These are phyloP conservation scores for Urochloa ruziziensis DNA, from an alignment of 176 grass and related monocot species.

Conservation along the genomic window DNA sequence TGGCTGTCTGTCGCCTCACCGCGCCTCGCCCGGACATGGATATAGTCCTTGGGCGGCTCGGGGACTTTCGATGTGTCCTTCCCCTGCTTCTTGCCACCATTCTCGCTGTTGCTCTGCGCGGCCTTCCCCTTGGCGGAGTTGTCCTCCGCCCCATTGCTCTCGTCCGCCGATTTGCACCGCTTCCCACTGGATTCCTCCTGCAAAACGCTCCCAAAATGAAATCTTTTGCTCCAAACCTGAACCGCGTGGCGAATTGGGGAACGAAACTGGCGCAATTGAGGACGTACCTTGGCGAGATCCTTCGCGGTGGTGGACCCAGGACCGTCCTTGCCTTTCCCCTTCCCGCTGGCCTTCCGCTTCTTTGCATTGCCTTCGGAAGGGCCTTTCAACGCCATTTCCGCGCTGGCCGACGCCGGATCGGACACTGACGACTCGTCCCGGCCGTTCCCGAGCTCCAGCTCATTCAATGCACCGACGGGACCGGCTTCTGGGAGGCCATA, in stretches of 20 bases:
- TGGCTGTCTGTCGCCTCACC: slow-evolving; percentile 98
- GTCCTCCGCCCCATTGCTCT: slow-evolving; percentile 55
- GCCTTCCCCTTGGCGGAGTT: slow-evolving; percentile 66
- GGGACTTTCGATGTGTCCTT: slow-evolving; percentile 49
- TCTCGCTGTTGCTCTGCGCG: slow-evolving; percentile 69
- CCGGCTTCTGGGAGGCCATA: slow-evolving; percentile 51
- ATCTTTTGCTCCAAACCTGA: neutral
- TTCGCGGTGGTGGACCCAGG: slow-evolving; percentile 38
- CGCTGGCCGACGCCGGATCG: slow-evolving; percentile 66
- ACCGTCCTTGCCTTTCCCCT: slow-evolving; percentile 81
- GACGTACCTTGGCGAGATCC: slow-evolving; percentile 64
- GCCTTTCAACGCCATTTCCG: slow-evolving; percentile 40
- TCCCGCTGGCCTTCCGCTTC: slow-evolving; percentile 75
- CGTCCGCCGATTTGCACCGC: slow-evolving; percentile 65
- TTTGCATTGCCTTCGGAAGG: slow-evolving; percentile 63
- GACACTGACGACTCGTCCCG: slow-evolving; percentile 85
- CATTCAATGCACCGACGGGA: slow-evolving; percentile 39
- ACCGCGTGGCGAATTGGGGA: neutral
- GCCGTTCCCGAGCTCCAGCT: slow-evolving; percentile 42
- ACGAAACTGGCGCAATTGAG: slow-evolving; percentile 27
- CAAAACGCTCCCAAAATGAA: slow-evolving; percentile 16
- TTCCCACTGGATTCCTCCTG: slow-evolving; percentile 65
- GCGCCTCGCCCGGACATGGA: slow-evolving; percentile 92
- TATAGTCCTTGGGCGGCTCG: slow-evolving; percentile 85
- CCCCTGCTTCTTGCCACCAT: slow-evolving; percentile 58